Evolutionary conservation across 2,329 filamentous ascomycete species (phyloP).

Genomic region (Alternaria angustiovoidea): DNA sequence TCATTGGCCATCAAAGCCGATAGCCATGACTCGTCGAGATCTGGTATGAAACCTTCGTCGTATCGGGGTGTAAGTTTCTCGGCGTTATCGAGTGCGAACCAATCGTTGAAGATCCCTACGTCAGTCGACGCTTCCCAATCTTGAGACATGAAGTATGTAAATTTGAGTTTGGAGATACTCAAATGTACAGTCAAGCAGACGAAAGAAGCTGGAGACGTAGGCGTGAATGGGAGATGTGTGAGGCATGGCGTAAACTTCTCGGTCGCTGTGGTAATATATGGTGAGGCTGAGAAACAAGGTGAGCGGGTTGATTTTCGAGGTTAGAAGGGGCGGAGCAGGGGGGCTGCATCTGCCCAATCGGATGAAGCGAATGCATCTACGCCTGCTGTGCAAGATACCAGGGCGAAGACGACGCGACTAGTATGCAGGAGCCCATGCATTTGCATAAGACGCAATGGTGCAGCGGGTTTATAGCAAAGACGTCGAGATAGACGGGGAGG

Average conservation of each 20-base stretch:
- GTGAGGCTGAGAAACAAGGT: slow-evolving; percentile 16
- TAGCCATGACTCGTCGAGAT: not conserved
- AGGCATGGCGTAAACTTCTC: not conserved
- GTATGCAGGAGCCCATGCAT: not conserved
- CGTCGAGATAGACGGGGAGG: not conserved
- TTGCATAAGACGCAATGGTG: not conserved
- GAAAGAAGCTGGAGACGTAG: accelerated
- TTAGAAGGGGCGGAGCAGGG: not conserved
- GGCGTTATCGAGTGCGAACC: not conserved
- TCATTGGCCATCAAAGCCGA: too few species aligned
- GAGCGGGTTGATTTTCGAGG: slow-evolving; percentile 17
- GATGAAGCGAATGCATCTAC: not conserved
- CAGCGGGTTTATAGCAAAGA: not conserved
- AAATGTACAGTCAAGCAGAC: accelerated
- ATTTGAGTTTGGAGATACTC: not conserved
- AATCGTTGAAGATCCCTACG: not conserved
- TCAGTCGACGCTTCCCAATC: not conserved
- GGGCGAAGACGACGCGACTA: not conserved
- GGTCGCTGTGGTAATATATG: not conserved
- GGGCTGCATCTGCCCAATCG: not conserved
- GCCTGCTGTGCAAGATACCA: not conserved
- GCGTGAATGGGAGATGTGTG: too few species aligned
- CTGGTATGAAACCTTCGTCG: not conserved
- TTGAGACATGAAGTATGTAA: not conserved
- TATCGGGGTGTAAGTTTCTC: not conserved